phyloP scores from a whole-genome alignment of 768 basidiomycete species.

The Russula griseocarnosa region DNA sequence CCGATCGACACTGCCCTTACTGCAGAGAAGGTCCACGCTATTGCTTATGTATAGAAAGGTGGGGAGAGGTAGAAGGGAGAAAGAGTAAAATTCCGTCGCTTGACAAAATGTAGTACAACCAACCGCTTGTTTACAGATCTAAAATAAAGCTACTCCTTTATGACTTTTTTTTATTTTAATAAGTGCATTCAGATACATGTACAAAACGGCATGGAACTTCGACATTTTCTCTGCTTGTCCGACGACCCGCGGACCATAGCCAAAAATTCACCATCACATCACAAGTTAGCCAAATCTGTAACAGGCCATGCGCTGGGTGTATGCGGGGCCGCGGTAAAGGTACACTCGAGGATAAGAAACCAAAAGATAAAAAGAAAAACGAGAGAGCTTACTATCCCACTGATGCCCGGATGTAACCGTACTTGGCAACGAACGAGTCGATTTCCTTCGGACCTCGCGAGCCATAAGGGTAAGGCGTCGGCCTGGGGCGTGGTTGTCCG shows the following conservation, averaged over 20 bases:
- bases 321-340: background rate
- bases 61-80: background rate
- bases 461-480: conserved; percentile 83
- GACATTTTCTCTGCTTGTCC: conserved; percentile 11
- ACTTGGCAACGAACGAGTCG: conserved; percentile 66
- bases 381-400: conserved; percentile 62
- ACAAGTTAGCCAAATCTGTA: conserved; percentile 60
- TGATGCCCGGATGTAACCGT: conserved; percentile 68
- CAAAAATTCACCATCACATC: conserved; percentile 26
- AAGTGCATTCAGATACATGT: conserved; percentile 10
- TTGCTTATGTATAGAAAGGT: background rate
- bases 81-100: background rate
- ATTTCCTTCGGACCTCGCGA: conserved; percentile 90
- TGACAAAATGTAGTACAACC: conserved; percentile 3
- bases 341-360: background rate
- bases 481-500: conserved; percentile 58
- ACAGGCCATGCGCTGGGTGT: conserved; percentile 66
- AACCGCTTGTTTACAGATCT: background rate
- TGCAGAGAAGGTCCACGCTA: too few relatives aligned
- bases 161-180: background rate
- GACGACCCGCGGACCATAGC: conserved; percentile 19
- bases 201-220: conserved; percentile 8
- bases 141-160: conserved; percentile 1
- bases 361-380: background rate
- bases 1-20: background rate